Percentiles rank a stretch among this genome's conserved stretches.
These are phyloP conservation scores for Cryptococcus deneoformans DNA, from an alignment of 1,284 basidiomycete species.

Conservation along the genomic window DNA sequence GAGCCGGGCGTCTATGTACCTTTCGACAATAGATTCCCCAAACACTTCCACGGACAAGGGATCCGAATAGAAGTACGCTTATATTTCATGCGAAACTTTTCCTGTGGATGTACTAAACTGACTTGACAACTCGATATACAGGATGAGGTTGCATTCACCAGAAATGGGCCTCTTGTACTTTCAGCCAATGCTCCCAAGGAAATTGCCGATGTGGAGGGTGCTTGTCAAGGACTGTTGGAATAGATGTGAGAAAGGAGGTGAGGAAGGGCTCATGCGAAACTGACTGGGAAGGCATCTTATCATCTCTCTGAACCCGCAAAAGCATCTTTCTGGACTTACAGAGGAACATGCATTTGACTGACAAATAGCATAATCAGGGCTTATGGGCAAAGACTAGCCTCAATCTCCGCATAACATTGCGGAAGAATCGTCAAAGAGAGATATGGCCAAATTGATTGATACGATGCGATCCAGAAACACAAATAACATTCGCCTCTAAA, in stretches of 20 bases:
- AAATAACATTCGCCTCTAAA: too few relatives aligned
- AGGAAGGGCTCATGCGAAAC: too few relatives aligned
- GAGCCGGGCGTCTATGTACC: slow-evolving; percentile 69
- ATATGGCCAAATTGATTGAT: too few relatives aligned
- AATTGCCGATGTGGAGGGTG: slow-evolving; percentile 80
- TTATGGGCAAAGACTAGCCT: too few relatives aligned
- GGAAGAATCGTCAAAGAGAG: too few relatives aligned
- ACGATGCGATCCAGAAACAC: too few relatives aligned
- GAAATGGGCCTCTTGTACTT: slow-evolving; percentile 65
- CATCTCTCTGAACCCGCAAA: too few relatives aligned
- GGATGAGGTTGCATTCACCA: slow-evolving; percentile 80
- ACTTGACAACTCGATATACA: slow-evolving; percentile 32
- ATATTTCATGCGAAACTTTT: neutral
- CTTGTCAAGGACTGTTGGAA: slow-evolving; percentile 68
- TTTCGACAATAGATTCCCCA: slow-evolving; percentile 68
- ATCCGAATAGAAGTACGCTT: slow-evolving; percentile 75
- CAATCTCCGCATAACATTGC: too few relatives aligned
- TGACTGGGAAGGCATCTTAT: too few relatives aligned
- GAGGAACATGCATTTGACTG: too few relatives aligned
- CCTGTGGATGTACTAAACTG: neutral
- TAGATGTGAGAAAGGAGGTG: neutral
- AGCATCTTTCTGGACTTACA: too few relatives aligned
- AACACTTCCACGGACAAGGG: slow-evolving; percentile 80
- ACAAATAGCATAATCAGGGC: too few relatives aligned
- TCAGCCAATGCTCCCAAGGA: slow-evolving; percentile 84